Percentiles rank a stretch among this genome's conserved stretches.
phyloP scores from a whole-genome alignment of 257 asterid genomes.

The Solanum habrochaites region DNA sequence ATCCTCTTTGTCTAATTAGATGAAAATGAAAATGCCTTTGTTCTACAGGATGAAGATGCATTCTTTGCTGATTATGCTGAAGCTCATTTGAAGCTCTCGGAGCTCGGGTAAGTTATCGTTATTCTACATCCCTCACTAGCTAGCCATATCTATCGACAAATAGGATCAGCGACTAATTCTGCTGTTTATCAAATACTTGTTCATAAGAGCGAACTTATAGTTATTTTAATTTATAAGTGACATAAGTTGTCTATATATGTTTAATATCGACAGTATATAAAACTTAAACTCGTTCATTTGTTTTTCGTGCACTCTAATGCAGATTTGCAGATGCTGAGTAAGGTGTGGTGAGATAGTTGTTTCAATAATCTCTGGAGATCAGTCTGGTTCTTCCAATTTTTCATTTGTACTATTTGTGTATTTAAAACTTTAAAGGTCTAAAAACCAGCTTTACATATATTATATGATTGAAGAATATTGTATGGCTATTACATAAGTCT shows the following conservation, averaged over 20 bases:
- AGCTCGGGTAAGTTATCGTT: slow-evolving; percentile 50
- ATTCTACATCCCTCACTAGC: background rate
- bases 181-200: background rate
- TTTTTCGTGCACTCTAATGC: background rate
- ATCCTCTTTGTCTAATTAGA: background rate
- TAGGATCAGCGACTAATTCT: background rate
- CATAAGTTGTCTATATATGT: background rate
- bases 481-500: background rate
- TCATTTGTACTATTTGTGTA: background rate
- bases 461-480: background rate
- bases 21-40: background rate
- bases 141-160: background rate
- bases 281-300: background rate
- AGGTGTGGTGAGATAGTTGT: background rate
- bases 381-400: background rate
- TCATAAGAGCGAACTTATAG: background rate
- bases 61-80: slow-evolving; percentile 76
- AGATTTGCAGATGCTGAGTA: slow-evolving; percentile 6
- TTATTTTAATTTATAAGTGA: background rate
- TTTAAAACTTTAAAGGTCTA: background rate
- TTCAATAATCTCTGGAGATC: background rate
- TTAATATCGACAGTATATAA: background rate
- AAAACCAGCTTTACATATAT: background rate
- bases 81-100: slow-evolving; percentile 76
- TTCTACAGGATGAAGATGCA: slow-evolving; percentile 63